Percentiles rank a stretch among this genome's conserved stretches.
Evolutionary conservation across 2,329 filamentous ascomycete genomes (phyloP).

Genomic region (Fusarium musae): DNA sequence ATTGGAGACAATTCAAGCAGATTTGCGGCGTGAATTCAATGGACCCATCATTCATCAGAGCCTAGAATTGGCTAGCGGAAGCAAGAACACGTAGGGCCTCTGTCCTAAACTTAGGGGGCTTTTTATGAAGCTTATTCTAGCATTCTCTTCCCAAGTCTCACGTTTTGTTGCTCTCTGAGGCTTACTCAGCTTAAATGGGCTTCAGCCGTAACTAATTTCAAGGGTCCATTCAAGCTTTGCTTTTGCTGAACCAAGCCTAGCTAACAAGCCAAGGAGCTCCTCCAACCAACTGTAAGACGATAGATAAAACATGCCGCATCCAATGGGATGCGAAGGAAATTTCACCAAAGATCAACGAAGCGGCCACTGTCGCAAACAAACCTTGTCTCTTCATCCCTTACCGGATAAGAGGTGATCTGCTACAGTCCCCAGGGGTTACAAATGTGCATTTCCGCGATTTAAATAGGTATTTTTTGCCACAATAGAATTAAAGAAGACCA

Average conservation of each 20-base stretch:
- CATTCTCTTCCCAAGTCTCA: background rate
- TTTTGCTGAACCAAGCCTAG: background rate
- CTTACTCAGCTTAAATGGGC: background rate
- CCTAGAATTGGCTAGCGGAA: slow-evolving; percentile 5
- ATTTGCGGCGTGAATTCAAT: background rate
- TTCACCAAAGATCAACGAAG: background rate
- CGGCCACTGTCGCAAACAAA: background rate
- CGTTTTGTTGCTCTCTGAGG: background rate
- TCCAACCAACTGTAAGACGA: background rate
- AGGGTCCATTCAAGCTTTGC: slow-evolving; percentile 26
- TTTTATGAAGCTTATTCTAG: background rate
- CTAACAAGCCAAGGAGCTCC: background rate
- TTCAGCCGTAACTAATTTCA: slow-evolving; percentile 22
- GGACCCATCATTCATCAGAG: slow-evolving; percentile 10
- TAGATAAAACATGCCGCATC: background rate
- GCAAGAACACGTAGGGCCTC: background rate
- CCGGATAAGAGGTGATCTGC: background rate
- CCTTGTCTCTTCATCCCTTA: background rate
- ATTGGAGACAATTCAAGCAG: background rate
- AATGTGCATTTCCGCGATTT: too few relatives aligned
- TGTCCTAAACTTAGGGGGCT: background rate
- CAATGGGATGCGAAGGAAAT: background rate
- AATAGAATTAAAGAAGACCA: too few relatives aligned
- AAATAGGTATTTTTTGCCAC: too few relatives aligned
- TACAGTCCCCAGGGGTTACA: background rate